These are phyloP conservation scores for Podospora pseudopauciseta DNA, from an alignment of 495 filamentous ascomycete species.

Conservation along the genomic window DNA sequence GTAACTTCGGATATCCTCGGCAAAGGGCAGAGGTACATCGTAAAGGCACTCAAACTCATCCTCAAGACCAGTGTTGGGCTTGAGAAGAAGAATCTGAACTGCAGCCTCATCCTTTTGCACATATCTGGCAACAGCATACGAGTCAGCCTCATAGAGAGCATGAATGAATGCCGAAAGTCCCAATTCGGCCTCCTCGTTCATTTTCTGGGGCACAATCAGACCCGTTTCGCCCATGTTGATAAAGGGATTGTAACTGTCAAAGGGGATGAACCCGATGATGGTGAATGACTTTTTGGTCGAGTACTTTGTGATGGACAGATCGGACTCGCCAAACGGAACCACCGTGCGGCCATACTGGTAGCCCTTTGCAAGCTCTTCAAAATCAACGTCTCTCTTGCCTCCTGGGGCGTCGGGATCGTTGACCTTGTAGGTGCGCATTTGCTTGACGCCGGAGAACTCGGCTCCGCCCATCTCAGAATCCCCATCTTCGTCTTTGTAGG, in stretches of 20 bases:
- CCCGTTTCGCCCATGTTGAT: slow-evolving; percentile 76
- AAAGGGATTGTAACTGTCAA: slow-evolving; percentile 74
- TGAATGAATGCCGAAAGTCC: slow-evolving; percentile 88
- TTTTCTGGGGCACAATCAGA: slow-evolving; percentile 67
- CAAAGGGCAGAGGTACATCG: slow-evolving; percentile 90
- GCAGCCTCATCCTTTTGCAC: slow-evolving; percentile 76
- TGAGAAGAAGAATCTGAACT: slow-evolving; percentile 76
- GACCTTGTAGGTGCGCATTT: slow-evolving; percentile 73
- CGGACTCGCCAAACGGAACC: slow-evolving; percentile 80
- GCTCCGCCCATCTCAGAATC: slow-evolving; percentile 43
- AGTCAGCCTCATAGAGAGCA: slow-evolving; percentile 78
- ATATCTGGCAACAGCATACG: slow-evolving; percentile 82
- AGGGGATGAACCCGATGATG: slow-evolving; percentile 80
- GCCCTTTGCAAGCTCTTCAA: slow-evolving; percentile 82
- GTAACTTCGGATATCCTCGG: slow-evolving; percentile 86
- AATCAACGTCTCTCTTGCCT: slow-evolving; percentile 78
- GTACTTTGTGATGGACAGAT: slow-evolving; percentile 75
- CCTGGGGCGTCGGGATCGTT: slow-evolving; percentile 67
- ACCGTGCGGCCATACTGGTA: slow-evolving; percentile 93
- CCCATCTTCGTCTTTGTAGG: slow-evolving; percentile 45
- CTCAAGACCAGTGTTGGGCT: slow-evolving; percentile 74
- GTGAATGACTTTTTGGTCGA: slow-evolving; percentile 71
- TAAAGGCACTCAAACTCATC: slow-evolving; percentile 81
- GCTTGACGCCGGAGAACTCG: slow-evolving; percentile 62
- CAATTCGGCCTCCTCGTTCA: slow-evolving; percentile 70